These are phyloP conservation scores for Aspergillus caelatus DNA, from an alignment of 2,329 filamentous ascomycete species.

Conservation along the genomic window DNA sequence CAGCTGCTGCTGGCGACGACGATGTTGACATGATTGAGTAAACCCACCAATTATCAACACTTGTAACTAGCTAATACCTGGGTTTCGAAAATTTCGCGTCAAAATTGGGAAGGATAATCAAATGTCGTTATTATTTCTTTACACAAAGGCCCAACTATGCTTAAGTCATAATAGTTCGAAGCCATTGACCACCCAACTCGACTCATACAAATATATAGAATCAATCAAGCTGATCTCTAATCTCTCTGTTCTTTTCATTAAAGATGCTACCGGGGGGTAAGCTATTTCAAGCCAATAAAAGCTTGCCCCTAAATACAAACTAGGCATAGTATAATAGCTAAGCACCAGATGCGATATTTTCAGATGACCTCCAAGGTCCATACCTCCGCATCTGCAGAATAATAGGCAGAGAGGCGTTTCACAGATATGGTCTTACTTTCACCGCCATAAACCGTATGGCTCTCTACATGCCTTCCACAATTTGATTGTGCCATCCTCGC, in stretches of 20 bases:
- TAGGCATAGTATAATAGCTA: neutral
- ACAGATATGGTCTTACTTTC: constrained; percentile 1
- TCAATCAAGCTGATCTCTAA: neutral
- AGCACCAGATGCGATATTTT: neutral
- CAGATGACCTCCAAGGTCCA: neutral
- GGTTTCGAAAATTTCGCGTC: neutral
- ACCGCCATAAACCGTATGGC: constrained; percentile 68
- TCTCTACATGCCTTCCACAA: constrained; percentile 72
- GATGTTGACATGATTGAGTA: constrained; percentile 74
- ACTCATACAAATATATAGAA: neutral
- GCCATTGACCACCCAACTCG: neutral
- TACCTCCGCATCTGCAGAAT: neutral
- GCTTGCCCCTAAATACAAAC: neutral
- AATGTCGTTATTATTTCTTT: neutral
- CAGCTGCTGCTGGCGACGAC: constrained; percentile 47
- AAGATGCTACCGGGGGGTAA: neutral
- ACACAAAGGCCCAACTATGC: neutral
- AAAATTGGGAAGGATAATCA: neutral
- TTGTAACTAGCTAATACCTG: constrained; percentile 2
- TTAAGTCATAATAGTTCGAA: neutral
- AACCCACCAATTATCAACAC: constrained; percentile 14
- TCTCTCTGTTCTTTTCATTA: neutral
- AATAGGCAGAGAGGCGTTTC: neutral
- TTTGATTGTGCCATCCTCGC: constrained; percentile 97
- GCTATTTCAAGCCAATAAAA: neutral